A percentile compares a stretch with the other conserved stretches of the same genome.
Conservation (phyloP, 2,329 filamentous ascomycete species). For the Aspergillus glaucus region DNA sequence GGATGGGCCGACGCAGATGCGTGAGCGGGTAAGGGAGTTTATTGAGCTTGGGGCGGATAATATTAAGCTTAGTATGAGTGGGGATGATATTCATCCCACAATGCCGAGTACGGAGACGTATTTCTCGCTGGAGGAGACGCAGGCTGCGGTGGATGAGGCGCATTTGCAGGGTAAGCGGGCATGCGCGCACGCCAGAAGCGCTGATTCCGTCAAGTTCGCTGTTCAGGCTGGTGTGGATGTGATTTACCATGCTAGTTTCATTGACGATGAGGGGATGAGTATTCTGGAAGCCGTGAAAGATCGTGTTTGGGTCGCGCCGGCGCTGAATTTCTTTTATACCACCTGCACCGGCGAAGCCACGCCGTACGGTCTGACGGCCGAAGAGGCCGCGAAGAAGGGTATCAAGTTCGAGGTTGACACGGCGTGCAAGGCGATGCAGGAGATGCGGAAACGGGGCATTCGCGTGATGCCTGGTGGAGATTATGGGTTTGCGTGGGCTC, state of each 20-base stretch:
- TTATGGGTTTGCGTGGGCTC: conserved; percentile 41
- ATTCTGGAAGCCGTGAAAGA: conserved; percentile 32
- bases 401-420: conserved; percentile 39
- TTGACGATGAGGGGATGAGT: conserved; percentile 31
- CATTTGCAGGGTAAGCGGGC: conserved; percentile 27
- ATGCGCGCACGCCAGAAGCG: conserved; percentile 41
- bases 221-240: conserved; percentile 42
- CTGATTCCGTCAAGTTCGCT: conserved; percentile 41
- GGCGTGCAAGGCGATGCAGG: conserved; percentile 35
- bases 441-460: conserved; percentile 36
- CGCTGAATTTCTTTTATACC: conserved; percentile 39
- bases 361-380: conserved; percentile 38
- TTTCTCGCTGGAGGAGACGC: conserved; percentile 42
- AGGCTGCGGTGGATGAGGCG: conserved; percentile 43
- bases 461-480: conserved; percentile 29
- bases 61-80: conserved; percentile 41
- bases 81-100: conserved; percentile 17
- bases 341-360: conserved; percentile 32
- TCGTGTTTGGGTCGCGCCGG: conserved; percentile 38
- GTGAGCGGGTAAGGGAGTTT: conserved; percentile 32
- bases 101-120: conserved; percentile 40
- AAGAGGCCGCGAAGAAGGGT: conserved; percentile 40
- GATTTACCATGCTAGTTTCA: conserved; percentile 44
- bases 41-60: conserved; percentile 37
- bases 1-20: conserved; percentile 38